These are phyloP conservation scores for Penicillium verrucosum DNA, from an alignment of 2,329 filamentous ascomycete species.

Conservation along the genomic window DNA sequence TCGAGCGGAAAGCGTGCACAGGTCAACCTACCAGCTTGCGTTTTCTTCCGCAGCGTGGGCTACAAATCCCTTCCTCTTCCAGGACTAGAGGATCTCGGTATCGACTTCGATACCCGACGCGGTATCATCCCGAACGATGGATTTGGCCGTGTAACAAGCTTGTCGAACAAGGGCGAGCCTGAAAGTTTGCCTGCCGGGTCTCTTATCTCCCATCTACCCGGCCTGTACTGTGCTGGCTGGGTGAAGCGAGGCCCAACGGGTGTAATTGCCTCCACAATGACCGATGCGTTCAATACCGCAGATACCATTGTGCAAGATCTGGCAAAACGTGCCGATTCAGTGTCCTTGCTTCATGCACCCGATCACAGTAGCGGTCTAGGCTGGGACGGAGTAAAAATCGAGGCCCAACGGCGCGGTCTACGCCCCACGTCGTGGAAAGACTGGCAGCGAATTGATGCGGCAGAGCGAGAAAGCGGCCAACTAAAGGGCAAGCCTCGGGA, in stretches of 20 bases:
- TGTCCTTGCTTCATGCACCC: constrained; percentile 48
- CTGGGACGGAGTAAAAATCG: constrained; percentile 71
- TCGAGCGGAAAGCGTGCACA: constrained; percentile 49
- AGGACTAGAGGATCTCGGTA: constrained; percentile 68
- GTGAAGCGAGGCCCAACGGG: constrained; percentile 92
- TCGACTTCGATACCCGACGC: constrained; percentile 70
- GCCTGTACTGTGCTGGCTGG: constrained; percentile 93
- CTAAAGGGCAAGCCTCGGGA: constrained; percentile 72
- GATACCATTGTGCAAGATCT: constrained; percentile 82
- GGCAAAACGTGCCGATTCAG: constrained; percentile 36
- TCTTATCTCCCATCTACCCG: constrained; percentile 56
- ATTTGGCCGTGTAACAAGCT: constrained; percentile 64
- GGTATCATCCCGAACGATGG: constrained; percentile 83
- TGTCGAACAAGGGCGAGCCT: constrained; percentile 23
- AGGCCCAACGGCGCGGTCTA: constrained; percentile 55
- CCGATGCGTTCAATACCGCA: constrained; percentile 85
- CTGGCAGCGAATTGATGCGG: constrained; percentile 81
- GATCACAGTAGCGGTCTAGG: constrained; percentile 52
- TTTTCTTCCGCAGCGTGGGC: constrained; percentile 91
- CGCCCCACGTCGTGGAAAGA: constrained; percentile 74
- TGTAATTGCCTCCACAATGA: constrained; percentile 94
- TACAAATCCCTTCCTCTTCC: constrained; percentile 79
- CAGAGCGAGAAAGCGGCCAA: constrained; percentile 66
- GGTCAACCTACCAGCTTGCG: constrained; percentile 58
- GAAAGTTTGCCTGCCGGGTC: constrained; percentile 34